A percentile compares a stretch with the other conserved stretches of the same genome.
Conservation (phyloP, 768 basidiomycete species). For the Trametes elegans region DNA sequence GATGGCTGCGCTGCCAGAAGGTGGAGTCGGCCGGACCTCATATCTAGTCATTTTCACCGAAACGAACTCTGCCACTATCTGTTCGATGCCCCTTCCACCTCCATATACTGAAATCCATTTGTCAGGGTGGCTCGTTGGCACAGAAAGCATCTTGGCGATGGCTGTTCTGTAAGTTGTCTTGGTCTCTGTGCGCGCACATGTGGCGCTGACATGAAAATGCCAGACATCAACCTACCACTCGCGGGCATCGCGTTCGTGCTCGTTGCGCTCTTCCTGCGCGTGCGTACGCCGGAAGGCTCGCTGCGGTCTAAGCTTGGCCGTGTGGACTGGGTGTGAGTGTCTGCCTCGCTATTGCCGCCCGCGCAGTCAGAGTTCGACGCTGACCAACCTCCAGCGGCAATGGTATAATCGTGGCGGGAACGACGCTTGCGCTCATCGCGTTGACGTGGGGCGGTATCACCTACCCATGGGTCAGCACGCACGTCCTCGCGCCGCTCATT, state of each 20-base stretch:
- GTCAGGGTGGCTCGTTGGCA: constrained; percentile 26
- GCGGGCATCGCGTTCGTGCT: constrained; percentile 12
- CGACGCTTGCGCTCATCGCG: constrained; percentile 21
- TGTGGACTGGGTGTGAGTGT: constrained; percentile 30
- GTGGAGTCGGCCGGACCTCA: too few relatives aligned
- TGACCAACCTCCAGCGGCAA: constrained; percentile 23
- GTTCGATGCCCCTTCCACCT: too few relatives aligned
- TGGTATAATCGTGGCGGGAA: constrained; percentile 23
- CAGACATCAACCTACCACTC: constrained; percentile 38
- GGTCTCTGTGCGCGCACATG: neutral
- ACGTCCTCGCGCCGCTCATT: constrained; percentile 36
- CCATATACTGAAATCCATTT: neutral
- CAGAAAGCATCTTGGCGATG: constrained; percentile 17
- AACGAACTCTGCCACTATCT: too few relatives aligned
- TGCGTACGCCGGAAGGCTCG: constrained; percentile 29
- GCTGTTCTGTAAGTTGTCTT: constrained; percentile 13
- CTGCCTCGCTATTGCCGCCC: neutral
- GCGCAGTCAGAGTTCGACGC: neutral
- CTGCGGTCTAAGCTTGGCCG: constrained; percentile 29
- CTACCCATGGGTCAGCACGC: constrained; percentile 32
- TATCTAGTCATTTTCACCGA: too few relatives aligned
- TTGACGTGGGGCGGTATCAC: constrained; percentile 36
- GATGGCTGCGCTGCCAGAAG: too few relatives aligned
- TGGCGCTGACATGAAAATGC: neutral
- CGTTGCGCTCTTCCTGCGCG: constrained; percentile 15